phyloP scores from a whole-genome alignment of 192 early-diverging fungal genomes.

The Endogone sp. region DNA sequence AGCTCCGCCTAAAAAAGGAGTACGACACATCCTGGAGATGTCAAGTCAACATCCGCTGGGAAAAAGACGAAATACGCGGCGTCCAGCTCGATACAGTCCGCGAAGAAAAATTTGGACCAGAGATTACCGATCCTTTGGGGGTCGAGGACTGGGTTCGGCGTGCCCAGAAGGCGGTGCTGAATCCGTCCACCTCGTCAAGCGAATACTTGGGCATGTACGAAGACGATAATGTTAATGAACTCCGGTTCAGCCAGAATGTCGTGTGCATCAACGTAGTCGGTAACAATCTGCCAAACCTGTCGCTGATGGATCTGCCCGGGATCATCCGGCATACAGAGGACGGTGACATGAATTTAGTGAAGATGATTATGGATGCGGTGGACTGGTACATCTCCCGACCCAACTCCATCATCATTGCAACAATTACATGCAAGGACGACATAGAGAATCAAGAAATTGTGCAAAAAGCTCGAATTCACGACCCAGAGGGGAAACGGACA shows the following conservation, averaged over 20 bases:
- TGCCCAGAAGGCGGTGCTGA: slow-evolving; percentile 54
- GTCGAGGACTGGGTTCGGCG: slow-evolving; percentile 42
- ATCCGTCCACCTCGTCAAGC: slow-evolving; percentile 30
- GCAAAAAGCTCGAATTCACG: slow-evolving; percentile 45
- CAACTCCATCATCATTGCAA: slow-evolving; percentile 50
- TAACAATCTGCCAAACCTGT: slow-evolving; percentile 42
- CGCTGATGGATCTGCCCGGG: slow-evolving; percentile 58
- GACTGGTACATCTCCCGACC: slow-evolving; percentile 41
- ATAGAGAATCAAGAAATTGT: slow-evolving; percentile 58
- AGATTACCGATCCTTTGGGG: slow-evolving; percentile 21
- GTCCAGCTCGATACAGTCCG: slow-evolving; percentile 29
- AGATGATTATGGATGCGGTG: slow-evolving; percentile 43
- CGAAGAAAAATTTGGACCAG: slow-evolving; percentile 1
- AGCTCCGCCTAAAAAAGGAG: slow-evolving; percentile 35
- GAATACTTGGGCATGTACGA: slow-evolving; percentile 20
- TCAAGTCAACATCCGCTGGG: slow-evolving; percentile 40
- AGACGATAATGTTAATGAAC: slow-evolving; percentile 40
- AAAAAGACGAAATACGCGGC: slow-evolving; percentile 35
- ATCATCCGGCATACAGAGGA: slow-evolving; percentile 48
- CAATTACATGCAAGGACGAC: slow-evolving; percentile 56
- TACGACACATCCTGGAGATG: slow-evolving; percentile 31
- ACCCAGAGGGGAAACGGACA: slow-evolving; percentile 45
- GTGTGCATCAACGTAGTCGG: slow-evolving; percentile 54
- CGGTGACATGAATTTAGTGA: slow-evolving; percentile 41
- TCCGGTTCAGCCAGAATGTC: slow-evolving; percentile 46